Evolutionary conservation across 768 basidiomycete species (phyloP).

Genomic region (Boletus tylopilopsis): DNA sequence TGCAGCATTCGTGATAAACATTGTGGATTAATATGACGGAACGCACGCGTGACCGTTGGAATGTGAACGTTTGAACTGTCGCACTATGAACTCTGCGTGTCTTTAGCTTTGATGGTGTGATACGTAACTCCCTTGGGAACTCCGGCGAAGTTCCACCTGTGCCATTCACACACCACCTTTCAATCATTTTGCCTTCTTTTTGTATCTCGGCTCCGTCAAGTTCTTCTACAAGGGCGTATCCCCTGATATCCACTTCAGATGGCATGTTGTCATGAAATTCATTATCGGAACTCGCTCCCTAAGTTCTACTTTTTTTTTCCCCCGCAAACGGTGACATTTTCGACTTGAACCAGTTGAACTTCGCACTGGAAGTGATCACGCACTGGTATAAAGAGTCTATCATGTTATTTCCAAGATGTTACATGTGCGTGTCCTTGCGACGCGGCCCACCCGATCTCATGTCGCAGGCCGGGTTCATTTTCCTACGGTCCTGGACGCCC

Average conservation of each 20-base stretch:
- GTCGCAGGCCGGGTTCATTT: background rate
- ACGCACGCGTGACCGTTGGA: background rate
- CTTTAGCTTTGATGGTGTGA: too few relatives aligned
- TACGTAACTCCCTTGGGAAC: background rate
- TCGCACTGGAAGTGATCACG: too few relatives aligned
- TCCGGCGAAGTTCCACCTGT: background rate
- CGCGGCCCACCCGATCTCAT: background rate
- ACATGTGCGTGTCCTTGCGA: background rate
- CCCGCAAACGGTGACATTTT: too few relatives aligned
- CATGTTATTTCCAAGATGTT: conserved; percentile 1
- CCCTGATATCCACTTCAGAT: background rate
- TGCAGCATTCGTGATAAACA: too few relatives aligned
- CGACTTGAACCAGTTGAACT: too few relatives aligned
- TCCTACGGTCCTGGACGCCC: conserved; percentile 1
- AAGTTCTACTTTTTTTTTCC: too few relatives aligned
- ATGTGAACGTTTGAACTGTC: background rate
- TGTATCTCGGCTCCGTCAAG: background rate
- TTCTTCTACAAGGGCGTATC: background rate
- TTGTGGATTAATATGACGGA: too few relatives aligned
- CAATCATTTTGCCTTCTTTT: background rate
- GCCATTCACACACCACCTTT: conserved; percentile 1
- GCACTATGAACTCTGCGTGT: too few relatives aligned
- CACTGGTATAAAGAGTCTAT: background rate
- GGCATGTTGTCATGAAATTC: background rate
- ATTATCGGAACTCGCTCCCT: background rate